Evolutionary conservation across 1,284 basidiomycete genomes (phyloP).

Genomic region (Puccinia horiana): DNA sequence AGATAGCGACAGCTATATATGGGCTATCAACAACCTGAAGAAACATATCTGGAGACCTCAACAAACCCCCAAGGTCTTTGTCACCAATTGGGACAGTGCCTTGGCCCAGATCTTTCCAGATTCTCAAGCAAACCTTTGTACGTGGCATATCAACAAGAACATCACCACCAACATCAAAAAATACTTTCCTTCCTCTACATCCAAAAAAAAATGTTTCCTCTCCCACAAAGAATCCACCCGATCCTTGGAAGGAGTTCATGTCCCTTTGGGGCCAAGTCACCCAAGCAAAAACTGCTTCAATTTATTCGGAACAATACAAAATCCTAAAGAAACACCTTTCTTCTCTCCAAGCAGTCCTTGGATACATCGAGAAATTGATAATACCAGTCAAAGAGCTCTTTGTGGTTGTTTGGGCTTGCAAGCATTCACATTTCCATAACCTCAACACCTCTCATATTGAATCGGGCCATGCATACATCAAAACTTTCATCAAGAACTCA

Average conservation of each 20-base stretch:
- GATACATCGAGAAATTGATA: neutral
- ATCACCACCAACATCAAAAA: neutral
- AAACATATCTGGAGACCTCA: too few relatives aligned
- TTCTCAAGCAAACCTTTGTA: neutral
- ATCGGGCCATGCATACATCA: neutral
- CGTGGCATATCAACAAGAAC: conserved; percentile 2
- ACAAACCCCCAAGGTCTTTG: conserved; percentile 4
- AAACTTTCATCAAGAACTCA: neutral
- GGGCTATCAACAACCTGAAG: neutral
- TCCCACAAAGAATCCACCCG: too few relatives aligned
- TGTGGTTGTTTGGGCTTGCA: too few relatives aligned
- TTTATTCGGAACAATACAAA: neutral
- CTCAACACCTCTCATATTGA: neutral
- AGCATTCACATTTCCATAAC: neutral
- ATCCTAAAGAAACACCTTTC: neutral
- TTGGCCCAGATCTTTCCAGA: neutral
- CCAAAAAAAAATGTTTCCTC: neutral
- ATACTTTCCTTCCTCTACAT: neutral
- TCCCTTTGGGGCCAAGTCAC: neutral
- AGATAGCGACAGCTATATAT: neutral
- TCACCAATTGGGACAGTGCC: neutral
- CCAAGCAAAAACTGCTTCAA: neutral
- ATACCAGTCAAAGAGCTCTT: neutral
- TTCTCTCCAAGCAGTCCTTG: neutral
- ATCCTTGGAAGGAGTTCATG: neutral